Conservation (phyloP, 2,329 filamentous ascomycete species). For the Penicillium sp. region DNA sequence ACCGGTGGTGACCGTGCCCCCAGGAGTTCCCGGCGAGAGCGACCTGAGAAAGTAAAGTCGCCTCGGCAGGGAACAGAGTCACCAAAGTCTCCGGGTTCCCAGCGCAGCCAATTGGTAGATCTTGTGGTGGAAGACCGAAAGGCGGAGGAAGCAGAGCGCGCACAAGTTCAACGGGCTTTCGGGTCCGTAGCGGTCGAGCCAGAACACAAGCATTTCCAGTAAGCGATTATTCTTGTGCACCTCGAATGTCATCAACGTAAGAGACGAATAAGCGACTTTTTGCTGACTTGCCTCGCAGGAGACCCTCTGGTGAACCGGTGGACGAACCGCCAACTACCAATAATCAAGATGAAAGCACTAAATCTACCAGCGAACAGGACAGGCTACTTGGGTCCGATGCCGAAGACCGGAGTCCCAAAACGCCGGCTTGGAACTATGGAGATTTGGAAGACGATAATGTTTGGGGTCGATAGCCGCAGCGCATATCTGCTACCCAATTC, state of each 20-base stretch:
- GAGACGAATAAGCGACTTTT: constrained; percentile 14
- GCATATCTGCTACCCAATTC: constrained; percentile 5
- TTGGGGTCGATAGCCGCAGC: constrained; percentile 33
- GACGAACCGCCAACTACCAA: constrained; percentile 28
- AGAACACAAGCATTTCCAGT: constrained; percentile 39
- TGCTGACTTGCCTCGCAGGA: constrained; percentile 30
- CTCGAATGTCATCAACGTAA: neutral
- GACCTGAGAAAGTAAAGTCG: constrained; percentile 28
- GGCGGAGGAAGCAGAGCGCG: constrained; percentile 66
- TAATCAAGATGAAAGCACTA: constrained; percentile 17
- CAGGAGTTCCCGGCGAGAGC: constrained; percentile 40
- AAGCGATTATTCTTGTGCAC: constrained; percentile 24
- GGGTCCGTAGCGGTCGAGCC: constrained; percentile 64
- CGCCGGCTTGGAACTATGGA: constrained; percentile 33
- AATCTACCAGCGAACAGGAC: constrained; percentile 22
- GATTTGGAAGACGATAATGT: constrained; percentile 45
- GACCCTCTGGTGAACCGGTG: constrained; percentile 36
- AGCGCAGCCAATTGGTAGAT: constrained; percentile 68
- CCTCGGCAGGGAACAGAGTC: constrained; percentile 38
- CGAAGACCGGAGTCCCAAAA: constrained; percentile 22
- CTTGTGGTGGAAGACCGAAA: constrained; percentile 68
- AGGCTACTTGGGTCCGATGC: constrained; percentile 6
- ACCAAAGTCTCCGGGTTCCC: constrained; percentile 60
- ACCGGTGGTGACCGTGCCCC: constrained; percentile 34
- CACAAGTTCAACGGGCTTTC: constrained; percentile 66